phyloP scores from a whole-genome alignment of 129 eudicot genomes.

The Logfia minima region DNA sequence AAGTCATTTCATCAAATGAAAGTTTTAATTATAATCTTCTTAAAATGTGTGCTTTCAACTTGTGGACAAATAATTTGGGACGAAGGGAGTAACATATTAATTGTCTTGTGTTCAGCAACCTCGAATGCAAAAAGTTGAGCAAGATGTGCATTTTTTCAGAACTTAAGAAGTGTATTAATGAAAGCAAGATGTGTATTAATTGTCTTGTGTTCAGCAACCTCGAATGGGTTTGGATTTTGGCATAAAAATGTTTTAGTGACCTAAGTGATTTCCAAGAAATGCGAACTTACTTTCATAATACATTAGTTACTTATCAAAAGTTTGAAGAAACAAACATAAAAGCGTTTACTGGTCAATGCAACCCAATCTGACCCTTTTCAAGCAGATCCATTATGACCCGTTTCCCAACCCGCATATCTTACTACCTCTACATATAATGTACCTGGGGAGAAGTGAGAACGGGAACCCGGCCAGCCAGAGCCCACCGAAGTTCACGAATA shows the following conservation, averaged over 20 bases:
- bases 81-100: not conserved
- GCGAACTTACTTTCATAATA: not conserved
- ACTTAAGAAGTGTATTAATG: not conserved
- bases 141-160: not conserved
- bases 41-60: not conserved
- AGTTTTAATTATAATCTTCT: not conserved
- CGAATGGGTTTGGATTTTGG: not conserved
- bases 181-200: too few relatives aligned
- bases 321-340: not conserved
- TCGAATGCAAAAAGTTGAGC: not conserved
- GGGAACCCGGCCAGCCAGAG: conserved; percentile 81
- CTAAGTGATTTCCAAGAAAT: not conserved
- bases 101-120: not conserved
- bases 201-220: too few relatives aligned
- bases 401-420: not conserved
- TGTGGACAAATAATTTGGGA: not conserved
- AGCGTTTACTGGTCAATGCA: not conserved
- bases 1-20: too few relatives aligned
- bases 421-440: conserved; percentile 22
- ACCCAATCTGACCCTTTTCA: not conserved
- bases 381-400: not conserved
- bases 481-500: conserved; percentile 99
- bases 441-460: conserved; percentile 88
- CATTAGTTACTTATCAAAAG: not conserved
- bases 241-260: not conserved